Evolutionary conservation across 495 filamentous ascomycete genomes (phyloP).

Genomic region (Letharia lupina): DNA sequence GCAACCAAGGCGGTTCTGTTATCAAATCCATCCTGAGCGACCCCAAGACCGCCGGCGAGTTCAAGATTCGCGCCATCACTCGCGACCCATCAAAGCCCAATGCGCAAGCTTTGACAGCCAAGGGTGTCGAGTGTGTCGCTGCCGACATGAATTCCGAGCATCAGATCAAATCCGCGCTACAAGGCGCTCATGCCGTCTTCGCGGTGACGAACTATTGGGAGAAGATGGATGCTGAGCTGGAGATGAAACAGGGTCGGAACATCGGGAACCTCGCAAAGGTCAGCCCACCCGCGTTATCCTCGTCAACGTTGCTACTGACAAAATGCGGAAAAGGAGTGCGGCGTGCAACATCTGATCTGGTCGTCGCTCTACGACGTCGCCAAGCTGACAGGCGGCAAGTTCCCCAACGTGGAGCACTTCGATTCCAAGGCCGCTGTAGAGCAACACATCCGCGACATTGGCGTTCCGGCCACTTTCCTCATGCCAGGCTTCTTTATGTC

Average conservation of each 20-base stretch:
- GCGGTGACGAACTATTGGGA: conserved; percentile 43
- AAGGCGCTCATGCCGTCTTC: conserved; percentile 43
- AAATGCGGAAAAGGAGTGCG: conserved; percentile 27
- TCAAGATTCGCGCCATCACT: conserved; percentile 48
- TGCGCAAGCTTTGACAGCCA: conserved; percentile 32
- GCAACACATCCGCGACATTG: conserved; percentile 43
- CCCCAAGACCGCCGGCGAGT: conserved; percentile 37
- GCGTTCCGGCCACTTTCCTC: conserved; percentile 47
- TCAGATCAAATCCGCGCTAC: conserved; percentile 39
- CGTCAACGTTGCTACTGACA: background rate
- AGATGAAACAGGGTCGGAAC: conserved; percentile 48
- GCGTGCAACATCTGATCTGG: conserved; percentile 47
- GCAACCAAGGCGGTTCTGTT: conserved; percentile 51
- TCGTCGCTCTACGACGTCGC: conserved; percentile 27
- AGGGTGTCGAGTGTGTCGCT: conserved; percentile 41
- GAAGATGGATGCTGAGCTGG: conserved; percentile 36
- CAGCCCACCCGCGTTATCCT: background rate
- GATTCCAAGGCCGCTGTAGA: conserved; percentile 54
- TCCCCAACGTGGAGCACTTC: conserved; percentile 51
- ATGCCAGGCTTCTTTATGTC: conserved; percentile 53
- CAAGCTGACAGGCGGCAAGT: conserved; percentile 37
- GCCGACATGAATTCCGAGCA: conserved; percentile 37
- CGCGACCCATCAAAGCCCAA: conserved; percentile 41
- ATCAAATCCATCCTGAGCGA: conserved; percentile 41
- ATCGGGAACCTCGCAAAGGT: conserved; percentile 47